Evolutionary conservation across 345 rosid species (phyloP).

Genomic region (Mercurialis annua): DNA sequence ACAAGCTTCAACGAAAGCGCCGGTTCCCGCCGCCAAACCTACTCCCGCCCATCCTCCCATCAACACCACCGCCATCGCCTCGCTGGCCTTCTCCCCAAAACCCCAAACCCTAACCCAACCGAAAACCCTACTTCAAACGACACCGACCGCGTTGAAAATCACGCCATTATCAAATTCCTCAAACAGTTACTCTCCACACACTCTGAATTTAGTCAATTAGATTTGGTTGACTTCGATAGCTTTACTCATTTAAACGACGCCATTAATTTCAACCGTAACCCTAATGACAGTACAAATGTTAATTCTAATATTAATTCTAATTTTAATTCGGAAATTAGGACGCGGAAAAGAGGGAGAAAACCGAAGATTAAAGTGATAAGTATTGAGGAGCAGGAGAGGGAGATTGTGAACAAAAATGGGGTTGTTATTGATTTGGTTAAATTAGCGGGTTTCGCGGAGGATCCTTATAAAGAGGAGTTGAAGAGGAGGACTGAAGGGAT

Average conservation of each 20-base stretch:
- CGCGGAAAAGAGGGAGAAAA: slow-evolving; percentile 64
- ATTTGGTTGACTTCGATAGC: slow-evolving; percentile 25
- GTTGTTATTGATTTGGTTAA: slow-evolving; percentile 38
- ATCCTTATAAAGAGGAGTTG: slow-evolving; percentile 55
- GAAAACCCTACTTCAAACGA: slow-evolving; percentile 25
- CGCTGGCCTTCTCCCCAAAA: slow-evolving; percentile 43
- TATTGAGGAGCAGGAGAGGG: slow-evolving; percentile 31
- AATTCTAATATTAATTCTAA: too few relatives aligned
- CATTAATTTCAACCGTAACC: slow-evolving; percentile 13
- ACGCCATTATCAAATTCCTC: slow-evolving; percentile 43
- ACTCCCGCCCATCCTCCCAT: slow-evolving; percentile 46
- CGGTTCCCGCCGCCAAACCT: slow-evolving; percentile 71
- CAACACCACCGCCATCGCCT: slow-evolving; percentile 62
- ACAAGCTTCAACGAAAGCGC: slow-evolving; percentile 66
- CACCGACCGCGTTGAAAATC: slow-evolving; percentile 46
- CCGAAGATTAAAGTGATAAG: slow-evolving; percentile 31
- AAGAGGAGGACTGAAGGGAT: slow-evolving; percentile 55
- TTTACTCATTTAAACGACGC: slow-evolving; percentile 19
- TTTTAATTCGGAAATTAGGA: slow-evolving; percentile 29
- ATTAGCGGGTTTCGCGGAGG: slow-evolving; percentile 41
- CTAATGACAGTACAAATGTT: too few relatives aligned
- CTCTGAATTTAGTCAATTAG: slow-evolving; percentile 20
- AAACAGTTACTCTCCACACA: slow-evolving; percentile 41
- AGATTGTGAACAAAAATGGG: slow-evolving; percentile 49
- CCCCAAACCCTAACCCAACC: slow-evolving; percentile 11